Percentiles rank a stretch among this genome's conserved stretches.
Evolutionary conservation across 2,329 filamentous ascomycete species (phyloP).

Genomic region (Fusarium ambrosium): DNA sequence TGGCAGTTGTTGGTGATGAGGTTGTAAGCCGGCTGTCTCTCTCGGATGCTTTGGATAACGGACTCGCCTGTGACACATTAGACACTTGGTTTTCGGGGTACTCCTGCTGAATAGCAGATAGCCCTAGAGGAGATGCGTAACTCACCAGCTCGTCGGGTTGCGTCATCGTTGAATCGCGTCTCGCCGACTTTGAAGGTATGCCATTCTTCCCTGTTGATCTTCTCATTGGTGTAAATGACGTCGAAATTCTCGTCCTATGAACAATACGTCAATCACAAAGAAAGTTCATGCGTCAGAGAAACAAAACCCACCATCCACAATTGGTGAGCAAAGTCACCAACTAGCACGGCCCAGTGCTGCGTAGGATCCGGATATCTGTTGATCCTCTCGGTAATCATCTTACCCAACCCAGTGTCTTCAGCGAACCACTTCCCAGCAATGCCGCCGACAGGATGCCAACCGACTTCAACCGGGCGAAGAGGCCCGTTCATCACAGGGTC

Average conservation of each 20-base stretch:
- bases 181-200: slow-evolving; percentile 64
- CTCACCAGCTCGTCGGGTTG: slow-evolving; percentile 62
- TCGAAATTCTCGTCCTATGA: slow-evolving; percentile 60
- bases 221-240: slow-evolving; percentile 69
- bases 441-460: slow-evolving; percentile 71
- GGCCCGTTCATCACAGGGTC: slow-evolving; percentile 49
- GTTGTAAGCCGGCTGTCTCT: slow-evolving; percentile 65
- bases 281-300: too few relatives aligned
- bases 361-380: slow-evolving; percentile 70
- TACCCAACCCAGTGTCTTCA: slow-evolving; percentile 67
- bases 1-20: slow-evolving; percentile 73
- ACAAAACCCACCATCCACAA: slow-evolving; percentile 67
- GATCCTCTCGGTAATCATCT: slow-evolving; percentile 68
- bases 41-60: slow-evolving; percentile 65
- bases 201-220: slow-evolving; percentile 62
- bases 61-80: slow-evolving; percentile 58
- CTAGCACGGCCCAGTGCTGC: slow-evolving; percentile 71
- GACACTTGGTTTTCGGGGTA: neutral
- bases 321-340: slow-evolving; percentile 68
- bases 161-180: slow-evolving; percentile 68
- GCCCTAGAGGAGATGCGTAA: neutral
- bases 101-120: neutral
- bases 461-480: slow-evolving; percentile 61
- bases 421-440: slow-evolving; percentile 71
- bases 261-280: too few relatives aligned